Percentiles rank a stretch among this genome's conserved stretches.
Conservation (phyloP, 192 early-diverging fungal genomes). For the Coemansia sp. region DNA sequence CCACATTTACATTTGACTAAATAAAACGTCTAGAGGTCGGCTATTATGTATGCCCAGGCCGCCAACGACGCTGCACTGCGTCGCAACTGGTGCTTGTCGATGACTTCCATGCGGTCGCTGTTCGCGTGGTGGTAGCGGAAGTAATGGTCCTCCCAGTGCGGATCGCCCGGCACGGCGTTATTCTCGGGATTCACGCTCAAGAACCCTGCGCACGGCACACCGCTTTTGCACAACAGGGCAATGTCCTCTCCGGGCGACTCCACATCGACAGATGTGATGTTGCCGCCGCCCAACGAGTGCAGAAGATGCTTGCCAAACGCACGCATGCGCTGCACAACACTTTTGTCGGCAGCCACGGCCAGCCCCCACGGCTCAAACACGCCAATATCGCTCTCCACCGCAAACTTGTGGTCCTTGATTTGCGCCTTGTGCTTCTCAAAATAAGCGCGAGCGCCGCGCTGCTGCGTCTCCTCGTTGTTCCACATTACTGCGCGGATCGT, state of each 20-base stretch:
- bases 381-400: constrained; percentile 62
- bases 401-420: constrained; percentile 48
- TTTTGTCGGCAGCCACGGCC: constrained; percentile 38
- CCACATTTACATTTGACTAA: constrained; percentile 22
- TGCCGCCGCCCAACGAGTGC: constrained; percentile 37
- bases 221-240: constrained; percentile 53
- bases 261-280: constrained; percentile 33
- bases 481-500: constrained; percentile 64
- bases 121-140: constrained; percentile 61
- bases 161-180: constrained; percentile 28
- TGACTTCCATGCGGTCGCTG: constrained; percentile 56
- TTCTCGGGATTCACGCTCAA: constrained; percentile 52
- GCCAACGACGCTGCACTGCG: constrained; percentile 60
- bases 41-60: constrained; percentile 59
- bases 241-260: constrained; percentile 56
- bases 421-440: constrained; percentile 43
- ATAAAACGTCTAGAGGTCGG: constrained; percentile 36
- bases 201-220: constrained; percentile 59
- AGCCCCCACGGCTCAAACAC: constrained; percentile 66
- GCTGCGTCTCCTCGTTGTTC: constrained; percentile 62
- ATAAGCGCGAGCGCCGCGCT: constrained; percentile 58
- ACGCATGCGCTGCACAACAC: constrained; percentile 22
- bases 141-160: constrained; percentile 53
- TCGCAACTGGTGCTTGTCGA: constrained; percentile 58
- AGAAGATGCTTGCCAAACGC: constrained; percentile 44